phyloP scores from a whole-genome alignment of 164 flowering plant species.

The Stephania yunnanensis region DNA sequence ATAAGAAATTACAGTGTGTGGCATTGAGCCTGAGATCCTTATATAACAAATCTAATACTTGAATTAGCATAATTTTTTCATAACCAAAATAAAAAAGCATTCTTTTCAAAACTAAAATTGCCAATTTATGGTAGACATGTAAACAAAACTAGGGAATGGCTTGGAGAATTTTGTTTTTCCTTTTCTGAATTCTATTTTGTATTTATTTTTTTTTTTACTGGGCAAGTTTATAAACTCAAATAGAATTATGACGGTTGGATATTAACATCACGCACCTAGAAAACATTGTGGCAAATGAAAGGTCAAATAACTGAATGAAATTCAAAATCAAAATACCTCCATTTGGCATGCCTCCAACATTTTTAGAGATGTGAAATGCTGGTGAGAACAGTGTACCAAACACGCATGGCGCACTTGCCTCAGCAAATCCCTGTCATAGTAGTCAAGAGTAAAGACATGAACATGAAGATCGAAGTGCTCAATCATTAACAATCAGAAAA shows the following conservation, averaged over 20 bases:
- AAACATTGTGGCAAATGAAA: not conserved
- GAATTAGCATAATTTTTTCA: too few relatives aligned
- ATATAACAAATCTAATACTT: not conserved
- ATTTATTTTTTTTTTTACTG: too few relatives aligned
- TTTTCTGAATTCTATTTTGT: too few relatives aligned
- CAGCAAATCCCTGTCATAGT: conserved; percentile 36
- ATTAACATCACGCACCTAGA: not conserved
- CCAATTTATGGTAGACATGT: too few relatives aligned
- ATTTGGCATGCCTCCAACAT: conserved; percentile 32
- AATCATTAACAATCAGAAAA: not conserved
- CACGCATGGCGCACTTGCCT: conserved; percentile 22
- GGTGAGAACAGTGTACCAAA: conserved; percentile 81
- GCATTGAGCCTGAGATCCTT: not conserved
- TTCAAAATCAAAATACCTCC: conserved; percentile 31
- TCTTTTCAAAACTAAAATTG: too few relatives aligned
- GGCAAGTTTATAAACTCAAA: too few relatives aligned
- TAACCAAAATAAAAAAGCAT: too few relatives aligned
- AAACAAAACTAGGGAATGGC: too few relatives aligned
- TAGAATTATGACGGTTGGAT: too few relatives aligned
- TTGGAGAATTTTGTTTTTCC: too few relatives aligned
- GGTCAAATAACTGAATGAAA: not conserved
- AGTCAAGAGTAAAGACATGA: not conserved
- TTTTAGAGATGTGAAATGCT: conserved; percentile 50
- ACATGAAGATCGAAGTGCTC: not conserved
- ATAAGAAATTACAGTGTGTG: not conserved